phyloP scores from a whole-genome alignment of 164 flowering plant genomes.

The Piper betle region DNA sequence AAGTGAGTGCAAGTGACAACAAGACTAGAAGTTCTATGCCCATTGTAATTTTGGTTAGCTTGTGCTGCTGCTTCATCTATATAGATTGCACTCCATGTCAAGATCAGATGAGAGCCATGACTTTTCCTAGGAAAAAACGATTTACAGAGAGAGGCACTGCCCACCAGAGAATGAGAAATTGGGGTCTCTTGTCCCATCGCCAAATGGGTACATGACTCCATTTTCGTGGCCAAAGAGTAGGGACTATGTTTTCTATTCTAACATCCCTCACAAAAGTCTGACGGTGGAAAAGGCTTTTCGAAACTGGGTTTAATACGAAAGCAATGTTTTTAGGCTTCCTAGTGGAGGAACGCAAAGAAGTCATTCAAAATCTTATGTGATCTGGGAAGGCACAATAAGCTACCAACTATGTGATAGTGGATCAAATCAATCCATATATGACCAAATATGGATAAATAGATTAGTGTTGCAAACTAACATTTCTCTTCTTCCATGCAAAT shows the following conservation, averaged over 20 bases:
- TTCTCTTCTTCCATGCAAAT: slow-evolving; percentile 25
- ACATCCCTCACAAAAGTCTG: slow-evolving; percentile 80
- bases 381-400: no score
- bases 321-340: slow-evolving; percentile 81
- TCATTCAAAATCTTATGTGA: background rate
- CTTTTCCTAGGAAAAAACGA: slow-evolving; percentile 64
- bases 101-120: slow-evolving; percentile 37
- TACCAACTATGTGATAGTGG: no score
- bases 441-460: no score
- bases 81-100: slow-evolving; percentile 45
- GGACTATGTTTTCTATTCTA: slow-evolving; percentile 84
- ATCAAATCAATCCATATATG: no score
- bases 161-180: slow-evolving; percentile 53
- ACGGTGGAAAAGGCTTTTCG: slow-evolving; percentile 93
- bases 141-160: slow-evolving; percentile 82
- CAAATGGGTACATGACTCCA: slow-evolving; percentile 79
- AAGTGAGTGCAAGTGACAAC: slow-evolving; percentile 32
- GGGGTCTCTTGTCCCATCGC: slow-evolving; percentile 79
- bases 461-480: background rate
- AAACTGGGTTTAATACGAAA: slow-evolving; percentile 86
- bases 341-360: slow-evolving; percentile 60
- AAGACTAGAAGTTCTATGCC: slow-evolving; percentile 63
- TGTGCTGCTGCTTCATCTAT: slow-evolving; percentile 86
- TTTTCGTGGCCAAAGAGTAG: slow-evolving; percentile 96
- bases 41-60: slow-evolving; percentile 59